Base-by-base conservation (phyloP, 192 early-diverging fungal species). In the Umbelopsis ramanniana region DNA sequence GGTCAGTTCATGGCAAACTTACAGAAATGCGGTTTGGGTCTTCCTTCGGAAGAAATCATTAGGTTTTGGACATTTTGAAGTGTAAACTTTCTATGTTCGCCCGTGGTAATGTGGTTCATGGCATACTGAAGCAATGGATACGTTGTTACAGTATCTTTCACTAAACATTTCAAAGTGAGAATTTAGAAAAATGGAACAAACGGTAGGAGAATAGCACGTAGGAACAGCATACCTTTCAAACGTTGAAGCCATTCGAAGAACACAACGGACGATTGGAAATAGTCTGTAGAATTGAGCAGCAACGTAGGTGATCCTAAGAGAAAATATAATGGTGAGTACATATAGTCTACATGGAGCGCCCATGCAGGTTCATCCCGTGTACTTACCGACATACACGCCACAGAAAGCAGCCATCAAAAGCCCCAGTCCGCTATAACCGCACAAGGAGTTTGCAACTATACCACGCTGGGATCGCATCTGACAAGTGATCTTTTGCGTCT, bases 211-310 rank as follows among this genome's bases (percentile, higher is more conserved):
- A n/a, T n/a, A 45, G 23, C 21, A 46, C 2, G 40, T 43, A 43
- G 40, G 40, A 43, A 11, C 6, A 43, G 11, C 40, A 68, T 82
- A 89, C 88, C 81, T 70, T 87, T 86, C 72, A 92, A 88, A 46
- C 87, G 81, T 73, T 92, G 86, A 15, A 93, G 69, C 37, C 85
- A 82, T 66, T 95, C 93, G 68, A 95, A 93, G 79, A 87, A 93
- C 35, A 93, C 76, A 17, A 82, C 66, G n/a, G 89, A 87, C 35
- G 80, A 79, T 26, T 80, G 74, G 48, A 78, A 85, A 52, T 83
- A 93, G 46, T 93, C 92, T 4, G 79, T 66, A n/a, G 84, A 82
- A 54, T 90, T 76, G 52, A 94, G 81, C 48, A 91, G 74, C 55
- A 92, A 74, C 23, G 92, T 92, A 21, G 80, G 79, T 52, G 84